These are phyloP conservation scores for Phylloporus scabripes DNA, from an alignment of 768 basidiomycete species.

Conservation along the genomic window DNA sequence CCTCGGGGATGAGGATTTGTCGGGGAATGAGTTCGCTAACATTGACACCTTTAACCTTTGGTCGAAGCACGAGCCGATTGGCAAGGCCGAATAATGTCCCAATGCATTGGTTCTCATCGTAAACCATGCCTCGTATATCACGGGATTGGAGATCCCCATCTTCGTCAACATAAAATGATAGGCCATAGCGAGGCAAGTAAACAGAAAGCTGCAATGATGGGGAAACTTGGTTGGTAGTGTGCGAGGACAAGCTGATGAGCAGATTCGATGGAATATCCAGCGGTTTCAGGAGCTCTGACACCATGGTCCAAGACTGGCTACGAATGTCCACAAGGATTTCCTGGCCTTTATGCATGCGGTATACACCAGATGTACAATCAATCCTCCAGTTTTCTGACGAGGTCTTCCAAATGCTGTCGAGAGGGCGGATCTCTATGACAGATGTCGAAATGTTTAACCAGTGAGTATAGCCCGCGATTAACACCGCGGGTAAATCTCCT, in stretches of 20 bases:
- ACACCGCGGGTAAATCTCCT: slow-evolving; percentile 10
- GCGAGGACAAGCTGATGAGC: slow-evolving; percentile 7
- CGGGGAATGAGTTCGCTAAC: neutral
- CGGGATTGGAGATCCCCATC: slow-evolving; percentile 24
- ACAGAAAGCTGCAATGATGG: slow-evolving; percentile 17
- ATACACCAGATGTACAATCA: neutral
- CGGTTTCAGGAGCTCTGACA: slow-evolving; percentile 11
- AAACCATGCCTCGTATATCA: slow-evolving; percentile 36
- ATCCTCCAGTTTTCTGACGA: slow-evolving; percentile 22
- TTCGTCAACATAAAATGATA: slow-evolving; percentile 34
- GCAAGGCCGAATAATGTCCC: slow-evolving; percentile 42
- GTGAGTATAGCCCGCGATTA: slow-evolving; percentile 13
- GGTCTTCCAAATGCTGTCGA: slow-evolving; percentile 12
- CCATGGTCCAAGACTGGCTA: slow-evolving; percentile 21
- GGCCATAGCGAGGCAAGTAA: slow-evolving; percentile 34
- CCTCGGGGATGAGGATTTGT: slow-evolving; percentile 36
- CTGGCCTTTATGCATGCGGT: neutral
- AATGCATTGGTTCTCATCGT: slow-evolving; percentile 35
- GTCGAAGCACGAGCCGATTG: slow-evolving; percentile 36
- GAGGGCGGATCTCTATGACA: slow-evolving; percentile 23
- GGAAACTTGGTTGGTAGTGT: neutral
- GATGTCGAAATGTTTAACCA: slow-evolving; percentile 23
- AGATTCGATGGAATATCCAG: slow-evolving; percentile 17
- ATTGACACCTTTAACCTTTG: slow-evolving; percentile 1
- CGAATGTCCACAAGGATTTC: slow-evolving; percentile 21